These are phyloP conservation scores for Phytomonas sp. DNA, from an alignment of 208 protist species.

Conservation along the genomic window DNA sequence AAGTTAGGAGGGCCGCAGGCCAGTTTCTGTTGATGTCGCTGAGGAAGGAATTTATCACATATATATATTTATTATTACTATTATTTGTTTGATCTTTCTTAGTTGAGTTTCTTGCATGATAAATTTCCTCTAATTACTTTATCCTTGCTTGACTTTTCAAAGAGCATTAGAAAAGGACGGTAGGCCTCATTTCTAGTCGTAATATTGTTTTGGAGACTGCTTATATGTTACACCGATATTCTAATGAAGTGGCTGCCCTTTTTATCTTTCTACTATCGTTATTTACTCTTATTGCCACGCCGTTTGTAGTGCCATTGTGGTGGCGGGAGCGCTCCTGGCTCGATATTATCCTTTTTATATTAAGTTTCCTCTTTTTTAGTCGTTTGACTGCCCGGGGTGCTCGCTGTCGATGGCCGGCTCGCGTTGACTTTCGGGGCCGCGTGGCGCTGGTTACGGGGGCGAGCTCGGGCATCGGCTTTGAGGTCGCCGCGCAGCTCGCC, in stretches of 20 bases:
- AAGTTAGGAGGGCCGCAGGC: too few relatives aligned
- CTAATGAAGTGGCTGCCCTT: not conserved
- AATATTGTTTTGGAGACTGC: not conserved
- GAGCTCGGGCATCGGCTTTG: constrained; percentile 73
- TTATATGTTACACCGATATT: not conserved
- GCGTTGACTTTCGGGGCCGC: constrained; percentile 42
- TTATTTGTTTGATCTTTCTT: too few relatives aligned
- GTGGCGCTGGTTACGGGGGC: constrained; percentile 76
- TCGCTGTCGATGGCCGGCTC: constrained; percentile 47
- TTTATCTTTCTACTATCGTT: constrained; percentile 4
- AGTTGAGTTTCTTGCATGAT: too few relatives aligned
- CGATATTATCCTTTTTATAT: constrained; percentile 24
- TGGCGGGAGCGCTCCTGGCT: not conserved
- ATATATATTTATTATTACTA: too few relatives aligned
- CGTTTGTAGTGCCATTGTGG: not conserved
- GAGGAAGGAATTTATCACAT: constrained; percentile 24
- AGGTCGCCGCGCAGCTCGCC: constrained; percentile 54
- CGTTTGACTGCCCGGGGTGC: constrained; percentile 37
- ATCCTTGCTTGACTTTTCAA: not conserved
- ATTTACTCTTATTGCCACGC: constrained; percentile 1
- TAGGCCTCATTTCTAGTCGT: not conserved
- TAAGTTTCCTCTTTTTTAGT: constrained; percentile 32
- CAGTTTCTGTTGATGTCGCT: constrained; percentile 27
- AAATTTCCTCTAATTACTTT: too few relatives aligned
- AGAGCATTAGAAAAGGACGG: not conserved